phyloP scores from a whole-genome alignment of 2,329 filamentous ascomycete genomes.

The Pestalotiopsis sp. region DNA sequence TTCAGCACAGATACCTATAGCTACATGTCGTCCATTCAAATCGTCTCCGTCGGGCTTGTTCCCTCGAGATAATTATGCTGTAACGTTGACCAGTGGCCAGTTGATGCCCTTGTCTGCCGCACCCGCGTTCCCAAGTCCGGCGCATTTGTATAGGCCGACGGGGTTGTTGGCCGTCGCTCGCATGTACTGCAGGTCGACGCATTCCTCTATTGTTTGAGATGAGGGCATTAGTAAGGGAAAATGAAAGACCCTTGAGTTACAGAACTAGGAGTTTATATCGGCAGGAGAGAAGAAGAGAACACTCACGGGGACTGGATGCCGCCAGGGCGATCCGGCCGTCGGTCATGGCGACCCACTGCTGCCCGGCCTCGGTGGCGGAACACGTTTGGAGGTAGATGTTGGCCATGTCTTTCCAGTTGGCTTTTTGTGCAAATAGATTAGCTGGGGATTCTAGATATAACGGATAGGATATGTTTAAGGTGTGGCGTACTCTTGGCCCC shows the following conservation, averaged over 20 bases:
- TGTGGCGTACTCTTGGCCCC: constrained; percentile 22
- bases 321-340: constrained; percentile 42
- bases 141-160: constrained; percentile 41
- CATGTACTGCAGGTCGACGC: constrained; percentile 45
- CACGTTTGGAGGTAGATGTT: constrained; percentile 36
- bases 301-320: constrained; percentile 37
- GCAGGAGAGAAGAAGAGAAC: neutral
- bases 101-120: constrained; percentile 44
- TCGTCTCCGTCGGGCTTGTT: neutral
- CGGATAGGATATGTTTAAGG: neutral
- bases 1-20: no score
- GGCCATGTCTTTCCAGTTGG: constrained; percentile 45
- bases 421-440: constrained; percentile 18
- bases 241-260: no score
- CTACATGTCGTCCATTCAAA: no score
- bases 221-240: constrained; percentile 8
- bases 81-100: constrained; percentile 38
- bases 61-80: constrained; percentile 5
- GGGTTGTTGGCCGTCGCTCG: constrained; percentile 42
- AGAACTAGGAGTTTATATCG: no score
- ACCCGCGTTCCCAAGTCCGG: constrained; percentile 40
- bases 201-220: constrained; percentile 33
- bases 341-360: constrained; percentile 39
- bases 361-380: constrained; percentile 32
- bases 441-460: neutral